Conservation (phyloP, 805 yeast species). For the Suhomyces sp. region DNA sequence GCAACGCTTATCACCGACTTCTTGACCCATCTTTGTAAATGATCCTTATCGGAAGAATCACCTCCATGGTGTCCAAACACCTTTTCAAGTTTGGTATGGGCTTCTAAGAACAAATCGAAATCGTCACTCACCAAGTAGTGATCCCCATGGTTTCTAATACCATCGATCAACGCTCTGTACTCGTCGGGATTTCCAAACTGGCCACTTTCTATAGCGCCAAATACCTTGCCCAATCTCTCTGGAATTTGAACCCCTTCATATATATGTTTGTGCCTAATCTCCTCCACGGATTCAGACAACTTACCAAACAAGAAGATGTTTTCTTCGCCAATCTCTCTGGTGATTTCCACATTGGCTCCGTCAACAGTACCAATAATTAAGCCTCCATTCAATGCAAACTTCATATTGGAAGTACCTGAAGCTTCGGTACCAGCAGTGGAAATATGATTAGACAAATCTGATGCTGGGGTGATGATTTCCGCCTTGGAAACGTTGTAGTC, state of each 20-base stretch:
- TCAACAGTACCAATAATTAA: slow-evolving; percentile 93
- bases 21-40: slow-evolving; percentile 65
- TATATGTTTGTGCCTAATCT: slow-evolving; percentile 70
- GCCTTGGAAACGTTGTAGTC: slow-evolving; percentile 95
- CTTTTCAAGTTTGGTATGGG: slow-evolving; percentile 73
- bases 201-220: slow-evolving; percentile 64
- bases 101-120: slow-evolving; percentile 80
- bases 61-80: slow-evolving; percentile 53
- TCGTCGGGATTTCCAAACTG: slow-evolving; percentile 68
- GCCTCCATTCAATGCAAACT: slow-evolving; percentile 92
- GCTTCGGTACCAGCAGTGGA: slow-evolving; percentile 98
- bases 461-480: slow-evolving; percentile 84
- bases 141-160: slow-evolving; percentile 74
- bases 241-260: slow-evolving; percentile 60
- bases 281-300: slow-evolving; percentile 86
- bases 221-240: slow-evolving; percentile 57
- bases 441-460: slow-evolving; percentile 88
- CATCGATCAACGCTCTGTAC: slow-evolving; percentile 64
- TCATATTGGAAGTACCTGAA: slow-evolving; percentile 94
- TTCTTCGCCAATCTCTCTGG: slow-evolving; percentile 90
- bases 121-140: slow-evolving; percentile 86
- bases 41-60: slow-evolving; percentile 45
- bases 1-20: slow-evolving; percentile 80
- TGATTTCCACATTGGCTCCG: slow-evolving; percentile 94
- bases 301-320: slow-evolving; percentile 91